phyloP scores from a whole-genome alignment of 257 asterid genomes.

The Ballota nigra region DNA sequence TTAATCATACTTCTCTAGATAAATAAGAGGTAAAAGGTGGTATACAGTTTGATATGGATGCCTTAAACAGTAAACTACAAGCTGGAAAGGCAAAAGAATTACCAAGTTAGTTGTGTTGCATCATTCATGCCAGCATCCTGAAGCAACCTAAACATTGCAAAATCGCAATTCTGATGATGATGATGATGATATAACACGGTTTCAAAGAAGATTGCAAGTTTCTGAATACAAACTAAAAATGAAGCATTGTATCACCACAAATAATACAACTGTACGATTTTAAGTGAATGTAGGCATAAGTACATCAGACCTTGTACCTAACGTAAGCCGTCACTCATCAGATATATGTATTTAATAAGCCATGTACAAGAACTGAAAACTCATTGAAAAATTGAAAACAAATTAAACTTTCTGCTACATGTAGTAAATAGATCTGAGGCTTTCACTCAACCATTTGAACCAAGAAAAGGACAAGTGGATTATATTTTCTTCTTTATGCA shows the following conservation, averaged over 20 bases:
- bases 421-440: not conserved
- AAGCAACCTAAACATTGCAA: slow-evolving; percentile 57
- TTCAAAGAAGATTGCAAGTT: not conserved
- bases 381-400: not conserved
- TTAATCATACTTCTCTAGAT: not conserved
- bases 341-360: not conserved
- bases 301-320: not conserved
- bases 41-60: not conserved
- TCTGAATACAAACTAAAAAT: not conserved
- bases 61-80: not conserved
- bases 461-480: not conserved
- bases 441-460: not conserved
- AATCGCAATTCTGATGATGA: slow-evolving; percentile 6
- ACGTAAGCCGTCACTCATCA: not conserved
- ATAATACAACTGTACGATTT: too few species aligned
- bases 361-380: slow-evolving; percentile 5
- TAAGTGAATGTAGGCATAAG: not conserved
- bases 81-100: slow-evolving; percentile 16
- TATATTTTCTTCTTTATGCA: not conserved
- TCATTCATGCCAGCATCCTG: slow-evolving; percentile 93
- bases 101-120: slow-evolving; percentile 86
- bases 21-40: not conserved
- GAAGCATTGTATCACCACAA: not conserved
- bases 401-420: not conserved
- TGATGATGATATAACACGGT: not conserved